Percentiles rank a stretch among this genome's conserved stretches.
These are phyloP conservation scores for Plasmodium berghei DNA, from an alignment of 169 alveolate genomes.

Conservation along the genomic window DNA sequence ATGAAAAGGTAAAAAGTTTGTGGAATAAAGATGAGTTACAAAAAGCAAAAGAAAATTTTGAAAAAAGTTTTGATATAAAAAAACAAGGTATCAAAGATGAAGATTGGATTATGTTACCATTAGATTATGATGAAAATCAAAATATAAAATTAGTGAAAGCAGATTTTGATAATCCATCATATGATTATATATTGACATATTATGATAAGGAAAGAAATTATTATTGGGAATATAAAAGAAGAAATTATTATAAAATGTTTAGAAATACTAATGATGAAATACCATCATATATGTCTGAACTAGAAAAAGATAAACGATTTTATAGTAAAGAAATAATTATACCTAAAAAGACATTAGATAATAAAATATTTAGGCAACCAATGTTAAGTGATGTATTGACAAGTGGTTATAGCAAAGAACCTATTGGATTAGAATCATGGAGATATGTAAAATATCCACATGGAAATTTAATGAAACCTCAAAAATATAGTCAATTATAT, in stretches of 20 bases:
- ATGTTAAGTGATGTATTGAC: slow-evolving; percentile 85
- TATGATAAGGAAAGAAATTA: slow-evolving; percentile 85
- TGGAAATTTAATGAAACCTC: slow-evolving; percentile 75
- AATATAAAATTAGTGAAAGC: slow-evolving; percentile 81
- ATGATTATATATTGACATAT: slow-evolving; percentile 84
- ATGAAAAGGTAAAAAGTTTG: slow-evolving; percentile 63
- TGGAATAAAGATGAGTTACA: slow-evolving; percentile 70
- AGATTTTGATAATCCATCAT: slow-evolving; percentile 81
- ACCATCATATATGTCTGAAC: slow-evolving; percentile 59
- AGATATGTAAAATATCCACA: slow-evolving; percentile 63
- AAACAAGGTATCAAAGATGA: slow-evolving; percentile 72
- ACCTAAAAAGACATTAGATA: slow-evolving; percentile 84
- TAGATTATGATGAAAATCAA: slow-evolving; percentile 79
- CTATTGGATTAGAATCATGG: slow-evolving; percentile 76
- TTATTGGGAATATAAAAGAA: slow-evolving; percentile 77
- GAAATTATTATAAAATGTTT: slow-evolving; percentile 79
- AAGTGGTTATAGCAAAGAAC: slow-evolving; percentile 74
- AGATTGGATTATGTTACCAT: slow-evolving; percentile 81
- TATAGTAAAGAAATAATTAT: slow-evolving; percentile 70
- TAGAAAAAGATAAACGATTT: slow-evolving; percentile 64
- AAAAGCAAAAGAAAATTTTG: slow-evolving; percentile 44
- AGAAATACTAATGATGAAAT: slow-evolving; percentile 53
- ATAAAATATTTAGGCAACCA: slow-evolving; percentile 86
- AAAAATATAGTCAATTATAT: slow-evolving; percentile 67
- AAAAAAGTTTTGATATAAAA: slow-evolving; percentile 45